Evolutionary conservation across 2,329 filamentous ascomycete species (phyloP).

Genomic region (Neonectria hederae): DNA sequence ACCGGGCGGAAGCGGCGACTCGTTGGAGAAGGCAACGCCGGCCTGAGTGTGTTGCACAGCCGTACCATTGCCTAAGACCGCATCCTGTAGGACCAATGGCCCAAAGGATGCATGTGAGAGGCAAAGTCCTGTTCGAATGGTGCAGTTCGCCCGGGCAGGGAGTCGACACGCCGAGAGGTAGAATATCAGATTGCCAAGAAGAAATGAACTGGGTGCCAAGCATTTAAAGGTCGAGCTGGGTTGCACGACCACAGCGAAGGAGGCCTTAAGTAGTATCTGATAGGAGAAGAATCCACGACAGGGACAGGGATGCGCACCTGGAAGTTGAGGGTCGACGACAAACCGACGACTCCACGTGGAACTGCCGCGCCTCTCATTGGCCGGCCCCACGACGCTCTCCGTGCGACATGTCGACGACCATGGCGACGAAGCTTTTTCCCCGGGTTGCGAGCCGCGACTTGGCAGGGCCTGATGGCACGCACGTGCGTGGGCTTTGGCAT

Average conservation of each 20-base stretch:
- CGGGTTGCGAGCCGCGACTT: neutral
- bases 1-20: neutral
- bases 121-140: neutral
- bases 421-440: neutral
- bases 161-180: neutral
- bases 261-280: neutral
- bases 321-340: neutral
- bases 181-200: neutral
- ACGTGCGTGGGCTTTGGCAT: neutral
- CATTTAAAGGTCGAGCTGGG: neutral
- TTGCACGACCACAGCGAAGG: too few species aligned
- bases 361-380: conserved; percentile 4
- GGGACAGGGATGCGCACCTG: too few species aligned
- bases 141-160: neutral
- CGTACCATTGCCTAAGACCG: neutral
- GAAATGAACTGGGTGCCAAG: neutral
- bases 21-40: neutral
- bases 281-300: neutral
- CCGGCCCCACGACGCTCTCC: neutral
- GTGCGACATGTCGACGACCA: conserved; percentile 7
- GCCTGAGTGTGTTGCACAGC: neutral
- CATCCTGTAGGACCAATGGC: neutral
- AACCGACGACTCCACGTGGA: conserved; percentile 22
- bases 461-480: neutral
- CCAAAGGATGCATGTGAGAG: neutral